Percentiles rank a stretch among this genome's conserved stretches.
These are phyloP conservation scores for Magnusiomyces magnusii DNA, from an alignment of 1,139 yeast species.

Conservation along the genomic window DNA sequence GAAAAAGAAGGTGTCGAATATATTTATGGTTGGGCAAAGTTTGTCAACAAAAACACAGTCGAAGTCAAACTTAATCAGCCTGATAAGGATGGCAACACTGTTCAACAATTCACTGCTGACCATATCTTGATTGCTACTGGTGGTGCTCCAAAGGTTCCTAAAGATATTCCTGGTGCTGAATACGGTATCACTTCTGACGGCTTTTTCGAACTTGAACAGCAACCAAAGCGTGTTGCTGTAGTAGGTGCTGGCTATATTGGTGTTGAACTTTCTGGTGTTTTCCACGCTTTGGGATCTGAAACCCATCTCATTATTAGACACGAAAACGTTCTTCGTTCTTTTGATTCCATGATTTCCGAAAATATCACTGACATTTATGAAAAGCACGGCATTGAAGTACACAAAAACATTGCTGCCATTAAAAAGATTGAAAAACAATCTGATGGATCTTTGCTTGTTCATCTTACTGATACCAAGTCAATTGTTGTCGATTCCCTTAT, in stretches of 20 bases:
- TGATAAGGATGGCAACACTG: constrained; percentile 36
- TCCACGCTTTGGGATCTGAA: constrained; percentile 80
- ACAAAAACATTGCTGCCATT: constrained; percentile 54
- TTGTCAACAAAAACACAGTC: constrained; percentile 44
- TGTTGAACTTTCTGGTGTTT: constrained; percentile 89
- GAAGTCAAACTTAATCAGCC: constrained; percentile 52
- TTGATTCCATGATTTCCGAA: constrained; percentile 73
- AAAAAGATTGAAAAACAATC: constrained; percentile 50
- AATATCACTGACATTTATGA: constrained; percentile 74
- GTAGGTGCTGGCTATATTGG: constrained; percentile 99
- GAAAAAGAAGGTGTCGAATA: constrained; percentile 83
- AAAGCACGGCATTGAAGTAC: constrained; percentile 71
- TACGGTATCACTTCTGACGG: constrained; percentile 88
- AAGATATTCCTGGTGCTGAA: constrained; percentile 67
- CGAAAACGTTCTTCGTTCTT: constrained; percentile 77
- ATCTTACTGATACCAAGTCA: background rate
- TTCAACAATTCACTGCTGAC: constrained; percentile 65
- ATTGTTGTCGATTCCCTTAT: constrained; percentile 50
- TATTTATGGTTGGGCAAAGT: constrained; percentile 81
- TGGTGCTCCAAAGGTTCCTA: constrained; percentile 73
- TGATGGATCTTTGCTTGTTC: constrained; percentile 49
- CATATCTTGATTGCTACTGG: constrained; percentile 88
- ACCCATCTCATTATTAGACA: constrained; percentile 86
- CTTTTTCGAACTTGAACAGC: constrained; percentile 68
- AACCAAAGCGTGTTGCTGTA: constrained; percentile 87